Conservation (phyloP, 352 stramenopile species). For the Pythium rishiriense region DNA sequence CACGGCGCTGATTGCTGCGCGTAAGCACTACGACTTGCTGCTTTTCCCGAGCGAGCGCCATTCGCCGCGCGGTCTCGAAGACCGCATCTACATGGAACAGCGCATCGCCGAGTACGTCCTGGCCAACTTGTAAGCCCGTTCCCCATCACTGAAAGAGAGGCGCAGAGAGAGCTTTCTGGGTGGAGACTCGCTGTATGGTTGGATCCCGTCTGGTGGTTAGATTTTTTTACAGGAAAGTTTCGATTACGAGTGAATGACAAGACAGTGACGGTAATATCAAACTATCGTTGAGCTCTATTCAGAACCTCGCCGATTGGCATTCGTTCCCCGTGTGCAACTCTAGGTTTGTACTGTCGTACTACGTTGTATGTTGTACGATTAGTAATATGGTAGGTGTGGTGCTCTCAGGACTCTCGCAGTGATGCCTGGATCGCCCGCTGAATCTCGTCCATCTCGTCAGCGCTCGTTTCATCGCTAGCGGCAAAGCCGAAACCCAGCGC, state of each 20-base stretch:
- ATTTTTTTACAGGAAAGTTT: slow-evolving; percentile 2
- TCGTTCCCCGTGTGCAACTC: no score
- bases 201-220: slow-evolving; percentile 2
- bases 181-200: no score
- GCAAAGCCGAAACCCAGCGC: slow-evolving; percentile 12
- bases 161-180: neutral
- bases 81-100: slow-evolving; percentile 96
- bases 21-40: slow-evolving; percentile 96
- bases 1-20: slow-evolving; percentile 92
- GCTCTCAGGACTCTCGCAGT: slow-evolving; percentile 44
- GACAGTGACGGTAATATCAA: neutral
- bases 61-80: slow-evolving; percentile 90
- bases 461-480: slow-evolving; percentile 21
- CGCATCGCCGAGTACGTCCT: slow-evolving; percentile 89
- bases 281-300: neutral
- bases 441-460: slow-evolving; percentile 76
- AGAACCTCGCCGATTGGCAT: no score
- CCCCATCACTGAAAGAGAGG: neutral
- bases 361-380: neutral
- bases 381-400: neutral
- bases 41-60: slow-evolving; percentile 97
- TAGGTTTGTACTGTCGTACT: no score
- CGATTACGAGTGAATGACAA: neutral
- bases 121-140: slow-evolving; percentile 68
- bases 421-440: slow-evolving; percentile 83